Base-by-base conservation (phyloP, 257 asterid species). In the Paulownia fortunei region DNA sequence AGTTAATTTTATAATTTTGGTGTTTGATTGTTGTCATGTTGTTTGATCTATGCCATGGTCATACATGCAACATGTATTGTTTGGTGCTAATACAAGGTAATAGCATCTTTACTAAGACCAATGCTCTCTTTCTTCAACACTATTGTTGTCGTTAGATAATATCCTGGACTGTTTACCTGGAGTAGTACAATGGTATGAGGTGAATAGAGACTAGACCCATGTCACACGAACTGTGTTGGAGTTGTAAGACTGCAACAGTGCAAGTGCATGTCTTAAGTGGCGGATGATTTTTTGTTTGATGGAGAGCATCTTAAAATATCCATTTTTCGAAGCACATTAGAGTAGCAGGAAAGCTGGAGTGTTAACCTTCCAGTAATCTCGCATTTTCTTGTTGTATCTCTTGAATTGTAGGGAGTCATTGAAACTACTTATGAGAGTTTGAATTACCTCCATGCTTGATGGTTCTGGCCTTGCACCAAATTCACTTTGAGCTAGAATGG, bases 131-230 rank as follows among this genome's bases (percentile, higher is more conserved):
- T 78, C 32, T 46, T 32, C 34, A 8, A 18, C 12, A 0, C 15
- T 10, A 64, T 34, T 69, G 42, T 69, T 44, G 65, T 23, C 60
- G 64, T 36, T 77, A 21, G 67, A 41, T 30, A 21, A 23, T 59
- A 4, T 73, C 30, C 44, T 58, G 59, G 7, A 41, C 16, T 19
- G 34, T 24, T 62, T 63, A 16, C 70, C 23, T 34, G 69, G 10
- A 2, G 32, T n/a, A 36, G 9, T 11, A 65, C 18, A 39, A 65
- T 37, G 32, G 62, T 21, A 55, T 55, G 15, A 55, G 32, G 32
- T 52, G 26, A 41, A 41, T 41, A n/a, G n/a, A 9, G 47, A 41
- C 47, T 41, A 41, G 11, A 8, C 13, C 10, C 13, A 41, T 41
- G 13, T 41, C 13, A 41, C 10, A 41, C 10, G 2, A 41, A 41